Conservation (phyloP, 345 rosid genomes). For the Salix brachista region DNA sequence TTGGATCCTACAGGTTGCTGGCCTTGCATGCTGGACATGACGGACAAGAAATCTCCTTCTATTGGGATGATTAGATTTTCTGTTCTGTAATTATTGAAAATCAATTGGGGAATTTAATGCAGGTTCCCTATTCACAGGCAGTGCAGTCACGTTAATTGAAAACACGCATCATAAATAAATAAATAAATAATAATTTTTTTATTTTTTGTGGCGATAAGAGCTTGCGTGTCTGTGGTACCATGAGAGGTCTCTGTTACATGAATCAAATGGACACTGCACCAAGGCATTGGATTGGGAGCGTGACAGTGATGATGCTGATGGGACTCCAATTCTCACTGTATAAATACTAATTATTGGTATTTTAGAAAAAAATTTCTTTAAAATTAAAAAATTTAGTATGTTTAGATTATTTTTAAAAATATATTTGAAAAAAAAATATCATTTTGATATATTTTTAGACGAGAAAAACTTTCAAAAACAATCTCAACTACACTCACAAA, state of each 20-base stretch:
- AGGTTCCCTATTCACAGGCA: neutral
- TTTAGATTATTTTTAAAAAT: too few relatives aligned
- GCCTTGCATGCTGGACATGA: neutral
- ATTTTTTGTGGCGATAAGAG: neutral
- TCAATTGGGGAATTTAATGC: neutral
- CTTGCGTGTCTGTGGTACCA: neutral
- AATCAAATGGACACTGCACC: neutral
- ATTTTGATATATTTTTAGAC: too few relatives aligned
- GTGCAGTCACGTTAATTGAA: neutral
- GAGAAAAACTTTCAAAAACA: too few relatives aligned
- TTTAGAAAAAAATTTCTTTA: too few relatives aligned
- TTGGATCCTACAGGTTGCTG: neutral
- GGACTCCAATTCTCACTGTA: neutral
- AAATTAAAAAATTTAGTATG: too few relatives aligned
- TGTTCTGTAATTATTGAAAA: neutral
- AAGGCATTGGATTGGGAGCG: neutral
- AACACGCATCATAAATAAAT: neutral
- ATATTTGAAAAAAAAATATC: too few relatives aligned
- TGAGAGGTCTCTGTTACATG: neutral
- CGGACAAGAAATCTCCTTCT: neutral
- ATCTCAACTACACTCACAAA: too few relatives aligned
- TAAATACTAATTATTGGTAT: too few relatives aligned
- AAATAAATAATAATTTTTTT: neutral
- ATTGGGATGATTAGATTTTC: neutral
- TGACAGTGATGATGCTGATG: neutral